phyloP scores from a whole-genome alignment of 352 stramenopile species.

The Saprolegnia parasitica region DNA sequence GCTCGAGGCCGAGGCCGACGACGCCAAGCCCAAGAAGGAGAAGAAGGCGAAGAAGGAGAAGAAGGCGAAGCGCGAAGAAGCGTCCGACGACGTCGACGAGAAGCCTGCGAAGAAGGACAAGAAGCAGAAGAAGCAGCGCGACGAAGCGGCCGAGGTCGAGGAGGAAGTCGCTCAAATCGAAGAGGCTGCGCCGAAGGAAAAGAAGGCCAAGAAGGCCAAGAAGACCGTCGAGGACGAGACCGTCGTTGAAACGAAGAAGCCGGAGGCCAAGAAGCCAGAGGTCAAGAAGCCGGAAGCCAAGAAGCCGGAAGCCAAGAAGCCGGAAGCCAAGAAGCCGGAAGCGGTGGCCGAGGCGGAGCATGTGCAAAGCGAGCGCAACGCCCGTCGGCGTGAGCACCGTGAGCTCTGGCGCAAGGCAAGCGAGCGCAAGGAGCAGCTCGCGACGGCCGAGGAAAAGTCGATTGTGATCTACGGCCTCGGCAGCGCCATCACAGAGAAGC shows the following conservation, averaged over 20 bases:
- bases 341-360: conserved; percentile 29
- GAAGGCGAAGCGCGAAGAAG: conserved; percentile 14
- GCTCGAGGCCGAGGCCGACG: conserved; percentile 23
- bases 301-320: not conserved
- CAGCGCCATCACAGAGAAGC: conserved; percentile 66
- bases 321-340: not conserved
- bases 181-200: conserved; percentile 12
- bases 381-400: conserved; percentile 64
- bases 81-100: conserved; percentile 12
- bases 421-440: conserved; percentile 51
- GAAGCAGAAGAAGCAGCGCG: conserved; percentile 36
- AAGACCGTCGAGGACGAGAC: not conserved
- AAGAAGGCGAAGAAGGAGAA: conserved; percentile 25
- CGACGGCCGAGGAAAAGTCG: conserved; percentile 55
- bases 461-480: conserved; percentile 70
- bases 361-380: conserved; percentile 76
- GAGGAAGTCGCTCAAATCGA: conserved; percentile 11
- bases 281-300: not conserved
- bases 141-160: conserved; percentile 28
- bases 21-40: not conserved
- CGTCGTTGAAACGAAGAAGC: no score
- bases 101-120: conserved; percentile 29
- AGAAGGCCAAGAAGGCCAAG: conserved; percentile 14
- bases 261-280: no score
- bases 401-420: conserved; percentile 71